Evolutionary conservation across 2,329 filamentous ascomycete species (phyloP).

Genomic region (Zymoseptoria brevis): DNA sequence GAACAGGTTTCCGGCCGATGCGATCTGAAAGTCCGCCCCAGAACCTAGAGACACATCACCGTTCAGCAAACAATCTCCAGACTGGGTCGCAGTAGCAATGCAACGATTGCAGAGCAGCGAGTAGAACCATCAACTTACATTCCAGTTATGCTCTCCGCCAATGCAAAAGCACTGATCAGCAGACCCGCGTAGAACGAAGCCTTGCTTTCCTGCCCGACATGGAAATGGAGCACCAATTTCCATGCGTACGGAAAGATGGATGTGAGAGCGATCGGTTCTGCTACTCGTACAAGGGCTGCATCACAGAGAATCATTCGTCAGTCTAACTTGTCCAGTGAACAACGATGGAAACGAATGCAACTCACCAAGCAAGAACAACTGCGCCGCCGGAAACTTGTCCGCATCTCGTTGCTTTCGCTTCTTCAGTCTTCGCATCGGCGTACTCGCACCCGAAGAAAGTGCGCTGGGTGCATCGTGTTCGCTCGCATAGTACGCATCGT

Average conservation of each 20-base stretch:
- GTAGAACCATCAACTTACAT: constrained; percentile 41
- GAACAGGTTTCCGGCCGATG: constrained; percentile 75
- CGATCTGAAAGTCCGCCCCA: constrained; percentile 80
- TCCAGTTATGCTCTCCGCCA: constrained; percentile 73
- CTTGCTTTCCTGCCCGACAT: constrained; percentile 63
- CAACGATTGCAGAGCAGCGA: not conserved
- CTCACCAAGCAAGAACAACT: constrained; percentile 79
- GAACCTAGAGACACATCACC: constrained; percentile 34
- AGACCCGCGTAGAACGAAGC: constrained; percentile 83
- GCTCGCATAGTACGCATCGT: not conserved
- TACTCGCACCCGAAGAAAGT: not conserved
- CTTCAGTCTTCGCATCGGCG: constrained; percentile 18
- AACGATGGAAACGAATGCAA: constrained; percentile 9
- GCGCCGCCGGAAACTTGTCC: constrained; percentile 69
- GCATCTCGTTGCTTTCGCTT: constrained; percentile 46
- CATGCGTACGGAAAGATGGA: constrained; percentile 91
- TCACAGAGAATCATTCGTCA: not conserved
- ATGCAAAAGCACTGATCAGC: constrained; percentile 77
- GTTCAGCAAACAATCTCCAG: not conserved
- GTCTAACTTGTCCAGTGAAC: not conserved
- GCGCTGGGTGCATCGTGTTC: not conserved
- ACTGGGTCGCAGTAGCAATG: not conserved
- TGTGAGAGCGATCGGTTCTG: constrained; percentile 85
- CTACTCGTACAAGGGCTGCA: constrained; percentile 80
- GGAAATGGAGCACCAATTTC: constrained; percentile 69